Base-by-base conservation (phyloP, 2,329 filamentous ascomycete species). In the Aspergillus viridinutans region DNA sequence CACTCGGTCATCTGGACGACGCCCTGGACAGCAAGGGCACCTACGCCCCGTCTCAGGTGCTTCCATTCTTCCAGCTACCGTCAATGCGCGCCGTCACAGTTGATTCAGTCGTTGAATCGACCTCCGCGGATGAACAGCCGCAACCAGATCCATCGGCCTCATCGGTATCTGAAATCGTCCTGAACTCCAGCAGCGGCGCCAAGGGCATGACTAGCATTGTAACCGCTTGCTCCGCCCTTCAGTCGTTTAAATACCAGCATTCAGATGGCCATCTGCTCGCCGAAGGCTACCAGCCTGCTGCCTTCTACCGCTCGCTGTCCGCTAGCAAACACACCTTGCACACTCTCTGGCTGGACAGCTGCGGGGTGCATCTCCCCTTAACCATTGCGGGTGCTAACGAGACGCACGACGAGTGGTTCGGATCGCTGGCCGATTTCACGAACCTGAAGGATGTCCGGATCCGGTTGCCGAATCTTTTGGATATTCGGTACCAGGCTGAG, bases 171-270 rank as follows among this genome's bases (percentile, higher is more conserved):
- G 62, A 69, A 4, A 69, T 71, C 3, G 64, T 64, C 7, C 51
- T 71, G 10, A 63, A 59, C 3, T 51, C 59, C 7, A 71, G 69
- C 56, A 69, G 65, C 32, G 68, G 65, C 2, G 59, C 62, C 2
- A 52, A 61, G 3, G 68, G 69, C 9, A 68, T 71, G 63, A 54
- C 61, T 17, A 53, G 40, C 1, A 29, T 71, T 23, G 53, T 71
- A 9, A 49, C 58, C 2, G 61, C 61, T 3, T 70, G 69, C 54
- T 49, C 63, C 7, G 55, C 60, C 1, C 53, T 71, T 17, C 60
- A 56, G 3, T 67, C 66, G 0, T 69, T 71, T 55, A 71, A 70
- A 50, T 70, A 71, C 28, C 69, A 71, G 45, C 69, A 71, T 55
- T 69, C 67, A 1, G 68, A 71, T 49, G 61, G 61, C 2, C 65